Conservation (phyloP, 805 yeast species). For the Ogataea neopini region DNA sequence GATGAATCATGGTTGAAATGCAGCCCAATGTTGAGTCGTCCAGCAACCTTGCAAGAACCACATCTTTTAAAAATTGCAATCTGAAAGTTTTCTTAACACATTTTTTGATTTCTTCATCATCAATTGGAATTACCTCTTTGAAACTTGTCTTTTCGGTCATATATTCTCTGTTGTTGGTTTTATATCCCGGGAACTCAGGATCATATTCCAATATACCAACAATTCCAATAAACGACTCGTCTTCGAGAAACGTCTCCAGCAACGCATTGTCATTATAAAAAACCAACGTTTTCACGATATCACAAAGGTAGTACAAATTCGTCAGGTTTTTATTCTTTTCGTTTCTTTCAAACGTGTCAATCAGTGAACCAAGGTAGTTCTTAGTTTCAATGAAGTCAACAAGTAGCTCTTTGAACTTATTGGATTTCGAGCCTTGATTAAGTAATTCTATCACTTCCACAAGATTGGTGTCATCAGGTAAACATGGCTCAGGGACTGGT, state of each 20-base stretch:
- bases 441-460: constrained; percentile 55
- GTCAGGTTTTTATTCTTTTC: constrained; percentile 55
- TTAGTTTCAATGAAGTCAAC: constrained; percentile 54
- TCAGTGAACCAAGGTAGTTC: constrained; percentile 54
- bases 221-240: constrained; percentile 54
- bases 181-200: constrained; percentile 76
- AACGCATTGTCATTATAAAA: constrained; percentile 69
- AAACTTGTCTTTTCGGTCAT: constrained; percentile 57
- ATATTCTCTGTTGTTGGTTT: constrained; percentile 77
- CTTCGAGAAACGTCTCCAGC: constrained; percentile 57
- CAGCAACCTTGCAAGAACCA: constrained; percentile 74
- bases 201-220: constrained; percentile 88
- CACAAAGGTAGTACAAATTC: constrained; percentile 66
- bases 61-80: constrained; percentile 81
- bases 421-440: constrained; percentile 60
- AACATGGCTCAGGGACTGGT: constrained; percentile 69
- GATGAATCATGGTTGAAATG: constrained; percentile 64
- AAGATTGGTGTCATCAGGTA: constrained; percentile 54
- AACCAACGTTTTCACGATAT: constrained; percentile 68
- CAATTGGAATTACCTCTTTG: constrained; percentile 70
- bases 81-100: constrained; percentile 75
- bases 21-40: constrained; percentile 79
- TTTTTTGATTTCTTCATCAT: constrained; percentile 47
- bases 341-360: constrained; percentile 52
- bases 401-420: constrained; percentile 61